Conservation (phyloP, 106 monocot species). For the Platanthera guangdongensis region DNA sequence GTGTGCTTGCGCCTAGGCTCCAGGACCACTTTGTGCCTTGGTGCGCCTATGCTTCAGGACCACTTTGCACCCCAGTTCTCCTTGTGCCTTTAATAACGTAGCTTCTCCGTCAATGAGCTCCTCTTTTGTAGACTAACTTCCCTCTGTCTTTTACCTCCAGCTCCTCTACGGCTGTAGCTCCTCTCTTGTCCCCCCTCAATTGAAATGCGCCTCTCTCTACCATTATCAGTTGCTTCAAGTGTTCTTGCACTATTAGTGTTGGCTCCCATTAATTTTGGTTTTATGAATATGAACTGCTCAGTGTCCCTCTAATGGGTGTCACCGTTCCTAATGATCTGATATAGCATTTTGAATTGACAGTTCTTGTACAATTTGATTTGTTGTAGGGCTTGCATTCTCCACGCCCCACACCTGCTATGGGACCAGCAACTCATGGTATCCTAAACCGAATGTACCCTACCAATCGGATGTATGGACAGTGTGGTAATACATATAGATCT, state of each 20-base stretch:
- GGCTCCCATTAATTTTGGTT: not conserved
- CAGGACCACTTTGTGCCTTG: too few species aligned
- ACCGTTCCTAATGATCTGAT: not conserved
- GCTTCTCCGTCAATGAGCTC: too few species aligned
- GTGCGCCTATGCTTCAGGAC: too few species aligned
- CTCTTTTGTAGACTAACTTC: too few species aligned
- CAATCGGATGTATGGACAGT: slow-evolving; percentile 44
- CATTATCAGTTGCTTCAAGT: not conserved
- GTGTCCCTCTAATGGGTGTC: not conserved
- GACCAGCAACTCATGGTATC: slow-evolving; percentile 17
- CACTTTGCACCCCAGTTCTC: too few species aligned
- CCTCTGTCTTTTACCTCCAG: too few species aligned
- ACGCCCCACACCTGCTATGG: slow-evolving; percentile 23
- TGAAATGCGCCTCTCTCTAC: not conserved
- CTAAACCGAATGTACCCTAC: slow-evolving; percentile 45
- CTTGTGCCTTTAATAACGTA: too few species aligned
- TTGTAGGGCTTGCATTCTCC: slow-evolving; percentile 37
- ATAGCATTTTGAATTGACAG: not conserved
- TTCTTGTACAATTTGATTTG: slow-evolving; percentile 2
- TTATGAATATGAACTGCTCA: not conserved
- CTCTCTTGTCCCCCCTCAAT: not conserved
- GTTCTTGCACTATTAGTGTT: not conserved
- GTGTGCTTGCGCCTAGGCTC: too few species aligned
- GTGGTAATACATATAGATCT: slow-evolving; percentile 22
- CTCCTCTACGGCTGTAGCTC: too few species aligned